These are phyloP conservation scores for Bremia lactucae DNA, from an alignment of 352 stramenopile genomes.

Conservation along the genomic window DNA sequence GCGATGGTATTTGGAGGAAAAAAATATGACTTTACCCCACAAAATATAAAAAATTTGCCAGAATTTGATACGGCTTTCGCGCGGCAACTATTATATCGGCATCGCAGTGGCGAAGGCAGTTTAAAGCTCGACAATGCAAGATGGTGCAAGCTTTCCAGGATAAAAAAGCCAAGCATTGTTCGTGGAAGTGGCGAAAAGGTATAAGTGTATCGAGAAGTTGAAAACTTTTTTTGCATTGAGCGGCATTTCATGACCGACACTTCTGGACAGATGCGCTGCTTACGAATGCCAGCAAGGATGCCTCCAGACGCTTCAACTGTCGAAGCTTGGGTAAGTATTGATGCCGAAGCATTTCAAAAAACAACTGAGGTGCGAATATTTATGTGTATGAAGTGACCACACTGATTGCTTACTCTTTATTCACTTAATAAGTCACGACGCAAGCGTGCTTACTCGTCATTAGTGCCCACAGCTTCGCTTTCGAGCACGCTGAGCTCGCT, in stretches of 20 bases:
- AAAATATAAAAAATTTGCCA: slow-evolving; percentile 21
- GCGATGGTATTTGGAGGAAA: slow-evolving; percentile 63
- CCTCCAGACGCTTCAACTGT: slow-evolving; percentile 26
- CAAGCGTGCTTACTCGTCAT: slow-evolving; percentile 14
- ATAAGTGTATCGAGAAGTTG: background rate
- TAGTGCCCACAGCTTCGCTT: slow-evolving; percentile 7
- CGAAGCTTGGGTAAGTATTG: slow-evolving; percentile 21
- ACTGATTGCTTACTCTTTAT: slow-evolving; percentile 1
- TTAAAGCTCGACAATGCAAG: background rate
- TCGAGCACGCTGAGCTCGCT: slow-evolving; percentile 16
- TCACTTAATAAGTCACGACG: slow-evolving; percentile 6
- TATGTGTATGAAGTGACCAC: background rate
- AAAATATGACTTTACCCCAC: slow-evolving; percentile 48
- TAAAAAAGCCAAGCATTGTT: slow-evolving; percentile 2
- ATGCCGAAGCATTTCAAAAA: background rate
- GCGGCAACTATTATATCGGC: slow-evolving; percentile 7
- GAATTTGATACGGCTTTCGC: slow-evolving; percentile 35
- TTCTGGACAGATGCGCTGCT: slow-evolving; percentile 26
- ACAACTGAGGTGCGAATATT: slow-evolving; percentile 16
- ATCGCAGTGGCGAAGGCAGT: background rate
- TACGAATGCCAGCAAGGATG: slow-evolving; percentile 30
- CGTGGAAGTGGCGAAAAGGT: slow-evolving; percentile 11
- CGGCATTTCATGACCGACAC: too few species aligned
- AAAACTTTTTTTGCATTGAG: background rate
- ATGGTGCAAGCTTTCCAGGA: slow-evolving; percentile 18